A percentile compares a stretch with the other conserved stretches of the same genome.
phyloP scores from a whole-genome alignment of 805 yeast genomes.

The Candida tallmaniae region DNA sequence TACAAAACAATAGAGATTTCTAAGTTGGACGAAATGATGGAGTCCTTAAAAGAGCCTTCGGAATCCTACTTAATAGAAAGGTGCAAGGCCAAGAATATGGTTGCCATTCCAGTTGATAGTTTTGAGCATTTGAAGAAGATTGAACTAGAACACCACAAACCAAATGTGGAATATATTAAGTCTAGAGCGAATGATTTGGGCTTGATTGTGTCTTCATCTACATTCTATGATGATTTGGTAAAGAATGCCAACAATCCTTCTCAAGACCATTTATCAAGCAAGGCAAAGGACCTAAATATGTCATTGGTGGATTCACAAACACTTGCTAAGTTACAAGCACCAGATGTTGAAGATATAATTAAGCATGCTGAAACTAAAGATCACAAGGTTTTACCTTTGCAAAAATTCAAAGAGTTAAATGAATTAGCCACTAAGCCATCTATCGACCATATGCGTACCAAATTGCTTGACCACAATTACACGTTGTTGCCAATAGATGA shows the following conservation, averaged over 20 bases:
- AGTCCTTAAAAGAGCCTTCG: constrained; percentile 17
- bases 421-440: constrained; percentile 20
- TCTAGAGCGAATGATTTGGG: constrained; percentile 33
- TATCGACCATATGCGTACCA: constrained; percentile 8
- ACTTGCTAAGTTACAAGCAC: constrained; percentile 5
- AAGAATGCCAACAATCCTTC: constrained; percentile 21
- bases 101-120: constrained; percentile 11
- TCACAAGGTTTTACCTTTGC: constrained; percentile 6
- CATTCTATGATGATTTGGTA: constrained; percentile 27
- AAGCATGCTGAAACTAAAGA: constrained; percentile 8
- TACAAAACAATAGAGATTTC: constrained; percentile 15
- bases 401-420: constrained; percentile 12
- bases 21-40: constrained; percentile 11
- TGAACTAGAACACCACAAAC: constrained; percentile 27
- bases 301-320: constrained; percentile 3
- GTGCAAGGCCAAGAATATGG: constrained; percentile 14
- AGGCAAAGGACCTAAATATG: constrained; percentile 15
- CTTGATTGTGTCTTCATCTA: constrained; percentile 24
- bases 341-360: constrained; percentile 9
- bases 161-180: constrained; percentile 28
- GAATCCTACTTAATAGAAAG: constrained; percentile 23
- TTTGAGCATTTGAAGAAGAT: constrained; percentile 13
- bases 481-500: constrained; percentile 13
- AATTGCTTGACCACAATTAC: constrained; percentile 8
- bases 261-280: constrained; percentile 17